Conservation (phyloP, 345 rosid genomes). For the Ceriops tagal region DNA sequence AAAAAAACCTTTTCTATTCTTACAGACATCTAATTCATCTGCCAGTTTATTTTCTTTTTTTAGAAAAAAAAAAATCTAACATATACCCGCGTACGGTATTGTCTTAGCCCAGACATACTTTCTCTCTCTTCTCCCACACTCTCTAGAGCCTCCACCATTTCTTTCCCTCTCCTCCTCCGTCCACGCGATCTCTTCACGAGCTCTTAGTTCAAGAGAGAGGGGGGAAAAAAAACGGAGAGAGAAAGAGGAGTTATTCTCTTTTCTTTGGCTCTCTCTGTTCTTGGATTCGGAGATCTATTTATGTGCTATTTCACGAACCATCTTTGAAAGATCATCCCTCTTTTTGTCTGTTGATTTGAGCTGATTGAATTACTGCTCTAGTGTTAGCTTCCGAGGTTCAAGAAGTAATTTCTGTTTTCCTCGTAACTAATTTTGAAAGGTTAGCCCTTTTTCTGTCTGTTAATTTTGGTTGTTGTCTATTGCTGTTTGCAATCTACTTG, state of each 20-base stretch:
- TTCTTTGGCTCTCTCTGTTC: not conserved
- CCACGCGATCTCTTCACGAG: conserved; percentile 27
- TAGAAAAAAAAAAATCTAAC: not conserved
- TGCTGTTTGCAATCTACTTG: conserved; percentile 7
- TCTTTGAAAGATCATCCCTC: not conserved
- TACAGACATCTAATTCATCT: no score
- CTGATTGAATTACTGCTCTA: not conserved
- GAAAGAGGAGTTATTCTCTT: not conserved
- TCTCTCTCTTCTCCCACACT: not conserved
- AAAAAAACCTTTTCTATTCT: no score
- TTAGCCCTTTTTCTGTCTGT: not conserved
- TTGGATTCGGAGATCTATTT: conserved; percentile 11
- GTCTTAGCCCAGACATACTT: conserved; percentile 13
- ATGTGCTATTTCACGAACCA: not conserved
- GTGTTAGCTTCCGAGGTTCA: not conserved
- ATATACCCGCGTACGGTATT: conserved; percentile 25
- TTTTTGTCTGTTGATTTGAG: not conserved
- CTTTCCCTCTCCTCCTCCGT: conserved; percentile 23
- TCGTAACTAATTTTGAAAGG: no score
- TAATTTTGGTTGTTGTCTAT: not conserved
- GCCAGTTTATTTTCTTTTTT: no score
- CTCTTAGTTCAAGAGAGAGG: not conserved
- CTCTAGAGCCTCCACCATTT: not conserved
- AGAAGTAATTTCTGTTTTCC: no score
- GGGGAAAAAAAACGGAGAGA: no score